Evolutionary conservation across 2,329 filamentous ascomycete species (phyloP).

Genomic region (Orbilia oligospora): DNA sequence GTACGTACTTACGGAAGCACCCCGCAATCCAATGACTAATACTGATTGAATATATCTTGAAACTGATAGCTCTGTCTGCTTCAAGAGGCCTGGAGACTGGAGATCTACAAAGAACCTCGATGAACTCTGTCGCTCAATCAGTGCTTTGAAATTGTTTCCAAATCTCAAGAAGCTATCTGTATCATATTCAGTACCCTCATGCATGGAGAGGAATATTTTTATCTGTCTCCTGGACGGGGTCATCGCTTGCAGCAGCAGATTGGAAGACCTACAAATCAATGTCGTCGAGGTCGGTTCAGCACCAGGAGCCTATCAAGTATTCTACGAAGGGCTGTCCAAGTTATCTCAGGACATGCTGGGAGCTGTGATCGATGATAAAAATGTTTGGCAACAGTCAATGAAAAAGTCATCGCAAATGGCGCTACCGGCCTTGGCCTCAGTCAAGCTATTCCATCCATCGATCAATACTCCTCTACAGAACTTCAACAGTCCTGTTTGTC

Average conservation of each 20-base stretch:
- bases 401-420: not conserved
- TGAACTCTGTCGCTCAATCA: not conserved
- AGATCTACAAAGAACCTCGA: not conserved
- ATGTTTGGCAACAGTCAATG: not conserved
- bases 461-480: not conserved
- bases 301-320: no score
- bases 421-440: not conserved
- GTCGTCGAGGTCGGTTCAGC: no score
- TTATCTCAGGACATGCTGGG: not conserved
- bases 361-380: not conserved
- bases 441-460: not conserved
- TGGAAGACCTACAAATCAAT: no score
- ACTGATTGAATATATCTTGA: not conserved
- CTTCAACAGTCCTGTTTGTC: not conserved
- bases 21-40: not conserved
- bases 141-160: not conserved
- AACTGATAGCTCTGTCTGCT: not conserved
- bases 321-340: not conserved
- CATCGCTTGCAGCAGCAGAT: no score
- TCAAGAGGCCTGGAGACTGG: not conserved
- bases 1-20: not conserved
- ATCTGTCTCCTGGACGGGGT: not conserved
- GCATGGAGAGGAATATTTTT: not conserved
- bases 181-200: not conserved
- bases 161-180: not conserved